Evolutionary conservation across 2,329 filamentous ascomycete genomes (phyloP), one percentile per base, ranked within the genome.

Genomic region (Alternaria triticimaculans): DNA sequence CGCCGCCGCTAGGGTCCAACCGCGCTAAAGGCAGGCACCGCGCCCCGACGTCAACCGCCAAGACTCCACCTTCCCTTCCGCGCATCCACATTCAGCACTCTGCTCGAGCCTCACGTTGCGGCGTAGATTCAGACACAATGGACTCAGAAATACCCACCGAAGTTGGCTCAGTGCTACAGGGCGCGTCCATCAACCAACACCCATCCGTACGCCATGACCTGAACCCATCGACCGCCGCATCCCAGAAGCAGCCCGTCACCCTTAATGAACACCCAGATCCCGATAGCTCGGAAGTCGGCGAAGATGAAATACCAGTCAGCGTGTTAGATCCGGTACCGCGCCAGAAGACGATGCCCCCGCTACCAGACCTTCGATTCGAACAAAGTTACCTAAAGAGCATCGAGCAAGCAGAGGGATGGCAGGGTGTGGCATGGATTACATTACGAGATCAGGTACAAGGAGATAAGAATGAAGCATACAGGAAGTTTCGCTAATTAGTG

Each of bases 351-450:
- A 87, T 97, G 76, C 94, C 94, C 50, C 88, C 88, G 4, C 78
- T 91, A 50, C 89, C 89, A 5, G 96, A 99, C 82, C 84, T 99
- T 70, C 89, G 96, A 46, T 98, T 98, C 82, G 96, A 99, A 83
- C 96, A 99, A 86, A 97, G 94, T 85, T 99, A 99, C 80, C 87
- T 99, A 59, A 91, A 92, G 73, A 97, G 94, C 82, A 92, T 99
- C 72, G 88, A 90, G 68, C 86, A 88, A 60, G 93, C 94, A 37
- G 88, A 96, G 69, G 89, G 88, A 23, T 94, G 90, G 89, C 90
- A 91, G 83, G 88, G 89, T 78, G 88, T 99, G 30, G 86, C 88
- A 8, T 92, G 91, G 83, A 95, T 99, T 71, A 99, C 96, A 18
- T 80, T 92, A 37, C 86, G 93, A 75, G 96, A 99, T 81, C 96